phyloP scores from a whole-genome alignment of 495 filamentous ascomycete species.

The Penicillium silybi region DNA sequence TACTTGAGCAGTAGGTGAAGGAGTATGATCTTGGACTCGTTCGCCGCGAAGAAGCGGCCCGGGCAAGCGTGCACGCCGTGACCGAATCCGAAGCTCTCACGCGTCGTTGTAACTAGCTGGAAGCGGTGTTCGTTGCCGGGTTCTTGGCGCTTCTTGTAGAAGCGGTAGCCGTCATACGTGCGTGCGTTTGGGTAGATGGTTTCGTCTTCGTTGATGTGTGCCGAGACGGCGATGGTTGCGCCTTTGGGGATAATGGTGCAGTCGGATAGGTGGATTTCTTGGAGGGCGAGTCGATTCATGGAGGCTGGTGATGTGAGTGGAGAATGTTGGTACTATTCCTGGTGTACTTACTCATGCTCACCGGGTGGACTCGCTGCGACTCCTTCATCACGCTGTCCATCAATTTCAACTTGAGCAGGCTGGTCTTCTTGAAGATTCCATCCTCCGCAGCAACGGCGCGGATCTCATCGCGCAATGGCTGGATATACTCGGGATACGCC shows the following conservation, averaged over 20 bases:
- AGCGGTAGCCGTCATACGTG: constrained; percentile 46
- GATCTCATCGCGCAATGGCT: constrained; percentile 37
- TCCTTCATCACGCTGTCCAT: constrained; percentile 46
- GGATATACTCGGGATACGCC: constrained; percentile 33
- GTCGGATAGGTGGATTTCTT: constrained; percentile 31
- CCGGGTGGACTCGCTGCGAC: constrained; percentile 29
- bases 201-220: constrained; percentile 34
- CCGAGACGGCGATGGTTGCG: constrained; percentile 32
- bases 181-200: constrained; percentile 39
- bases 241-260: constrained; percentile 34
- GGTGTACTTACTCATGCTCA: constrained; percentile 30
- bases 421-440: constrained; percentile 44
- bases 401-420: constrained; percentile 46
- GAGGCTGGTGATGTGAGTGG: constrained; percentile 23
- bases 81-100: constrained; percentile 44
- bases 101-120: constrained; percentile 44
- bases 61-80: constrained; percentile 53
- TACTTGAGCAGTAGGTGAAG: constrained; percentile 50
- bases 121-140: constrained; percentile 38
- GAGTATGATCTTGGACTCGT: constrained; percentile 45
- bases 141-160: constrained; percentile 39
- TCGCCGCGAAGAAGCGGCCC: constrained; percentile 50
- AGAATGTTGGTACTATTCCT: background rate
- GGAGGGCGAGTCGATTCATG: constrained; percentile 38
- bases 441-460: constrained; percentile 29